A percentile compares a stretch with the other conserved stretches of the same genome.
phyloP scores from a whole-genome alignment of 78 protist genomes.

The Monocercomonoides exilis region DNA sequence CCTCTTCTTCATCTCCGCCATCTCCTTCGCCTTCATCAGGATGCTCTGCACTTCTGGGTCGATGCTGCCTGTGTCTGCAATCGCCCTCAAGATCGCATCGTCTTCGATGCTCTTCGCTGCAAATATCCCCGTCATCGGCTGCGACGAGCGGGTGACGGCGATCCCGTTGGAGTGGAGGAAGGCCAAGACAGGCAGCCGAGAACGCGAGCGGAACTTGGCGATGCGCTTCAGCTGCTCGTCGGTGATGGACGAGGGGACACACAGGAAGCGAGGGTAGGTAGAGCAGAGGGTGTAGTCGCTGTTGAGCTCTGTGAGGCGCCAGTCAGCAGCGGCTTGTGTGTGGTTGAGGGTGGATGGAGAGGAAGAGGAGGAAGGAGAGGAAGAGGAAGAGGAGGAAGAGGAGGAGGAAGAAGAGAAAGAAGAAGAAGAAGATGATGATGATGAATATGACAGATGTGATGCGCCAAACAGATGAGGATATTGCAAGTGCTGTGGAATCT shows the following conservation, averaged over 20 bases:
- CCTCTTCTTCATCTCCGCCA: no score
- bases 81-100: not conserved
- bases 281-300: slow-evolving; percentile 42
- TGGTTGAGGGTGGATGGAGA: no score
- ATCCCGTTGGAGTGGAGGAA: slow-evolving; percentile 42
- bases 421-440: no score
- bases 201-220: slow-evolving; percentile 50
- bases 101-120: not conserved
- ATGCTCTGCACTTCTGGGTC: no score
- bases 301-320: slow-evolving; percentile 48
- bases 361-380: no score
- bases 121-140: not conserved
- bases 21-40: no score
- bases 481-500: no score
- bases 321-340: no score
- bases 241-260: slow-evolving; percentile 38
- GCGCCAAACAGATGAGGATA: no score
- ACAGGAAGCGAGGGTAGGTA: slow-evolving; percentile 58
- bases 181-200: slow-evolving; percentile 53
- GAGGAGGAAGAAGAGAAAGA: no score
- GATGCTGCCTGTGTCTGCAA: not conserved
- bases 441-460: no score
- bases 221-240: slow-evolving; percentile 30
- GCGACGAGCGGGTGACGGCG: not conserved
- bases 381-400: no score